Percentiles rank a stretch among this genome's conserved stretches.
Evolutionary conservation across 345 rosid genomes (phyloP).

Genomic region (Aethionema arabicum): DNA sequence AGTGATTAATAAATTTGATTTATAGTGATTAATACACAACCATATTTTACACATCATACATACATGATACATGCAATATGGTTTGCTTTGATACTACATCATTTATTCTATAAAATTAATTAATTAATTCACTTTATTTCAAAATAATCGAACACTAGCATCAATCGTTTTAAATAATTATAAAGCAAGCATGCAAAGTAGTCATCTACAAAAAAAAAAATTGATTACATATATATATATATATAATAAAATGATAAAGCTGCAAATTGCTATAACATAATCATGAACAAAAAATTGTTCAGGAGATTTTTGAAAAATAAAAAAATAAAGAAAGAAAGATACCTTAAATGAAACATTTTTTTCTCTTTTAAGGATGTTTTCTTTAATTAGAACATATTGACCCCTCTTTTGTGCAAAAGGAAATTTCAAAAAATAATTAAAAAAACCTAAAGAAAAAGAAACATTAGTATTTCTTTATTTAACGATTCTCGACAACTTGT

Average conservation of each 20-base stretch:
- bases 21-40: no score
- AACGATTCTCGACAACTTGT: conserved; percentile 29
- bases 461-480: conserved; percentile 21
- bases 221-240: conserved; percentile 16
- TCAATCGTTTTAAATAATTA: conserved; percentile 3
- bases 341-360: conserved; percentile 41
- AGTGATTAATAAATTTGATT: no score
- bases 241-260: conserved; percentile 14
- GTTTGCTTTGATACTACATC: conserved; percentile 4
- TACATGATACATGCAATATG: background rate
- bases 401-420: conserved; percentile 30
- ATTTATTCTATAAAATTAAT: background rate
- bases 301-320: conserved; percentile 8
- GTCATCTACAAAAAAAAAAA: conserved; percentile 24
- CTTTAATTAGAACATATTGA: conserved; percentile 33
- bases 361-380: conserved; percentile 40
- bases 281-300: conserved; percentile 22
- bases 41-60: no score
- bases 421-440: background rate
- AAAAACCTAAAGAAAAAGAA: conserved; percentile 9
- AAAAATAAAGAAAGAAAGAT: conserved; percentile 26
- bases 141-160: conserved; percentile 4
- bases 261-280: conserved; percentile 23
- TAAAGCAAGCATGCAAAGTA: conserved; percentile 35
- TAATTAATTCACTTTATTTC: background rate